phyloP scores from a whole-genome alignment of 106 monocot species.

The Hemerocallis citrina region DNA sequence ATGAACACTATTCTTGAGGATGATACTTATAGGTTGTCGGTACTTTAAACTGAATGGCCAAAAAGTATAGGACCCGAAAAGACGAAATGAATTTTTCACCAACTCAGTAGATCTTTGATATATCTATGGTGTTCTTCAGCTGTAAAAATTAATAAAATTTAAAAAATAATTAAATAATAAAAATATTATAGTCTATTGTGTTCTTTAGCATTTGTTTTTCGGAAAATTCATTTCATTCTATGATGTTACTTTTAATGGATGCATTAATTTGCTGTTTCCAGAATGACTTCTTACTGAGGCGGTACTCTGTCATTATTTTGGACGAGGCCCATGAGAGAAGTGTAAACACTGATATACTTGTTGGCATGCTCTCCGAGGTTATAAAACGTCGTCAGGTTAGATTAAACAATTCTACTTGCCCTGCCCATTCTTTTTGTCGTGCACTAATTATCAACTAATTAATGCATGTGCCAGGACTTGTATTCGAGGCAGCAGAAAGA shows the following conservation, averaged over 20 bases:
- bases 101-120: too few relatives aligned
- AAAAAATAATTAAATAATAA: too few relatives aligned
- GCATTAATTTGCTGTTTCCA: slow-evolving; percentile 17
- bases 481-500: slow-evolving; percentile 61
- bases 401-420: background rate
- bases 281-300: slow-evolving; percentile 84
- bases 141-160: too few relatives aligned
- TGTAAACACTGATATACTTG: slow-evolving; percentile 91
- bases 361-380: slow-evolving; percentile 93
- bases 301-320: slow-evolving; percentile 80
- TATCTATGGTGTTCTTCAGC: too few relatives aligned
- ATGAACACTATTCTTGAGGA: too few relatives aligned
- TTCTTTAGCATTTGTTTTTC: background rate
- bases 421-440: background rate
- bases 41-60: too few relatives aligned
- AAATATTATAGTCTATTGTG: too few relatives aligned
- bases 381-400: slow-evolving; percentile 66
- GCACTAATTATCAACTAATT: background rate
- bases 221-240: background rate
- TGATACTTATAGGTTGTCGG: too few relatives aligned
- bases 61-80: too few relatives aligned
- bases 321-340: slow-evolving; percentile 99
- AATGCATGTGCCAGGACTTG: slow-evolving; percentile 38
- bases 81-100: too few relatives aligned
- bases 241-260: background rate